Percentiles rank a stretch among this genome's conserved stretches.
phyloP scores from a whole-genome alignment of 2,329 filamentous ascomycete species.

The Beauveria medogensis region DNA sequence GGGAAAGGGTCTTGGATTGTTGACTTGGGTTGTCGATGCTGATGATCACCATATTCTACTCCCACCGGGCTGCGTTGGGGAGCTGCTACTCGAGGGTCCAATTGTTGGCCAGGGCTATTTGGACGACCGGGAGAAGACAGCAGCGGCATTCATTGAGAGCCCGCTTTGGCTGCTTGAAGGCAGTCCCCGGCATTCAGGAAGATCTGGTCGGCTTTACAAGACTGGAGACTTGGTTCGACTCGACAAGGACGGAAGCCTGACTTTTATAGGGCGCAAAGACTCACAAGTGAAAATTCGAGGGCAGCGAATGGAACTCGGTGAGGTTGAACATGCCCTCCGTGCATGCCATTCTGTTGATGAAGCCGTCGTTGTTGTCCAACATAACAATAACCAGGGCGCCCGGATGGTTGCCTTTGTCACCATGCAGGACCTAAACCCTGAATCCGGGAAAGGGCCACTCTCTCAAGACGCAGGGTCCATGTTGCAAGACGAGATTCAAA shows the following conservation, averaged over 20 bases:
- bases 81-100: slow-evolving; percentile 23
- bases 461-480: not conserved
- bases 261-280: not conserved
- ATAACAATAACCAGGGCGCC: not conserved
- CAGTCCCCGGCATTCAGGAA: not conserved
- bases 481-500: not conserved
- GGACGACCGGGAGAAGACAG: slow-evolving; percentile 31
- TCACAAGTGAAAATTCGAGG: not conserved
- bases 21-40: not conserved
- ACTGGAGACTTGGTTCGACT: not conserved
- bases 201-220: not conserved
- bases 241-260: not conserved
- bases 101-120: slow-evolving; percentile 33
- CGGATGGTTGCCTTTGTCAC: not conserved
- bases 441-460: not conserved
- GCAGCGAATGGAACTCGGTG: not conserved
- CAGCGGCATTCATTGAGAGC: slow-evolving; percentile 15
- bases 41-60: slow-evolving; percentile 14
- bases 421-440: not conserved
- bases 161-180: slow-evolving; percentile 14
- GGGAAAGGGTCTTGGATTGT: not conserved
- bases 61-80: slow-evolving; percentile 23
- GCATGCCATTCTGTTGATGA: not conserved
- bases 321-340: not conserved
- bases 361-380: not conserved